Percentiles rank a stretch among this genome's conserved stretches.
Evolutionary conservation across 148 eudicot species (phyloP).

Genomic region (Mesembryanthemum crystallinum): DNA sequence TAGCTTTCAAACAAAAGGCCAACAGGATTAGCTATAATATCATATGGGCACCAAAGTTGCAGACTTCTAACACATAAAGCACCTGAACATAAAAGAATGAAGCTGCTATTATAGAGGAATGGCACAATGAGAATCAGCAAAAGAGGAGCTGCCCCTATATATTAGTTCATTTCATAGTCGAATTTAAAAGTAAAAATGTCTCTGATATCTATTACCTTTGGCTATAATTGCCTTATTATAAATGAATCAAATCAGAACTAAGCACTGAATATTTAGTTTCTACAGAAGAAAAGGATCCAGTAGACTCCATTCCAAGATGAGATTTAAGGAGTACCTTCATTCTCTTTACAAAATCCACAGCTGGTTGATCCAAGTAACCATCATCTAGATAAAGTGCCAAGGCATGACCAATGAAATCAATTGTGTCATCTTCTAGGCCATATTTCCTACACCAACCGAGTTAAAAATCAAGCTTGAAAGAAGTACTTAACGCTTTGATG

Average conservation of each 20-base stretch:
- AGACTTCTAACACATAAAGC: too few species aligned
- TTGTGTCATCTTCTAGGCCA: slow-evolving; percentile 77
- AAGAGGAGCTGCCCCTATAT: too few species aligned
- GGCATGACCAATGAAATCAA: slow-evolving; percentile 85
- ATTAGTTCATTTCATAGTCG: too few species aligned
- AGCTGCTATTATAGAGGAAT: too few species aligned
- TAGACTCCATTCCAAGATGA: neutral
- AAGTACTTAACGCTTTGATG: too few species aligned
- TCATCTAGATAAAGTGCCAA: slow-evolving; percentile 66
- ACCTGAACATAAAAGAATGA: neutral
- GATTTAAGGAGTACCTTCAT: slow-evolving; percentile 51
- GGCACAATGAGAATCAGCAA: too few species aligned
- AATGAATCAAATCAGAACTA: too few species aligned
- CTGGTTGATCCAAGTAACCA: slow-evolving; percentile 69
- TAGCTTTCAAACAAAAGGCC: slow-evolving; percentile 37
- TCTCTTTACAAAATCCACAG: slow-evolving; percentile 68
- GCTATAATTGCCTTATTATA: too few species aligned
- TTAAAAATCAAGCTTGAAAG: neutral
- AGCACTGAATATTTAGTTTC: too few species aligned
- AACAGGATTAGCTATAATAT: slow-evolving; percentile 7
- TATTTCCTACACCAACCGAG: slow-evolving; percentile 50
- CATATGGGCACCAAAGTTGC: neutral
- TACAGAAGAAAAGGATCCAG: neutral
- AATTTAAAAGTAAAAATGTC: too few species aligned
- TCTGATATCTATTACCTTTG: neutral